phyloP scores from a whole-genome alignment of 1,284 basidiomycete species.

The Trichosporon asahii region DNA sequence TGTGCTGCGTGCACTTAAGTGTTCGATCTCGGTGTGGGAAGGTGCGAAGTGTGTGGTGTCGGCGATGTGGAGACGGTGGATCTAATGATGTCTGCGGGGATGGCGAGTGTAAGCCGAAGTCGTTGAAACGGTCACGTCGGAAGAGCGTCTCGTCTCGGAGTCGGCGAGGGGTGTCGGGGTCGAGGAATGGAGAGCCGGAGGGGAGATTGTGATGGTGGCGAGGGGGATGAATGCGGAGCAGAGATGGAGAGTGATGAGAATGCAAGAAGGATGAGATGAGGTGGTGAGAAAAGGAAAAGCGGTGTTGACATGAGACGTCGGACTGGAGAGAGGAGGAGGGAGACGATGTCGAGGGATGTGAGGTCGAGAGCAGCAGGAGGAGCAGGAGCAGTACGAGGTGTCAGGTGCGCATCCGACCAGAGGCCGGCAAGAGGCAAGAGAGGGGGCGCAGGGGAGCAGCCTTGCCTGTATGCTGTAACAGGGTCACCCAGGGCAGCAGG shows the following conservation, averaged over 20 bases:
- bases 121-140: neutral
- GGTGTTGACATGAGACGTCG: slow-evolving; percentile 1
- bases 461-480: neutral
- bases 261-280: neutral
- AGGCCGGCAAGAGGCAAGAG: too few species aligned
- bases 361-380: neutral
- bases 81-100: neutral
- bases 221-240: neutral
- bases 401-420: neutral
- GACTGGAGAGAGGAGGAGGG: neutral
- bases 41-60: neutral
- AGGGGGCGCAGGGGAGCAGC: too few species aligned
- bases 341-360: neutral
- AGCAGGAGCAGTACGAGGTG: neutral
- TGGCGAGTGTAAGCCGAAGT: neutral
- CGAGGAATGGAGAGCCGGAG: neutral
- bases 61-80: neutral
- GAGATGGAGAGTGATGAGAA: neutral
- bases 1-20: neutral
- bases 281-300: neutral
- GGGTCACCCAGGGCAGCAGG: neutral
- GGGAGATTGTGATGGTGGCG: neutral
- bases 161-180: neutral
- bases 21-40: neutral
- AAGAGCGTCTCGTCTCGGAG: neutral